A percentile compares a stretch with the other conserved stretches of the same genome.
These are phyloP conservation scores for Anthracocystis setariae DNA, from an alignment of 1,284 basidiomycete species.

Conservation along the genomic window DNA sequence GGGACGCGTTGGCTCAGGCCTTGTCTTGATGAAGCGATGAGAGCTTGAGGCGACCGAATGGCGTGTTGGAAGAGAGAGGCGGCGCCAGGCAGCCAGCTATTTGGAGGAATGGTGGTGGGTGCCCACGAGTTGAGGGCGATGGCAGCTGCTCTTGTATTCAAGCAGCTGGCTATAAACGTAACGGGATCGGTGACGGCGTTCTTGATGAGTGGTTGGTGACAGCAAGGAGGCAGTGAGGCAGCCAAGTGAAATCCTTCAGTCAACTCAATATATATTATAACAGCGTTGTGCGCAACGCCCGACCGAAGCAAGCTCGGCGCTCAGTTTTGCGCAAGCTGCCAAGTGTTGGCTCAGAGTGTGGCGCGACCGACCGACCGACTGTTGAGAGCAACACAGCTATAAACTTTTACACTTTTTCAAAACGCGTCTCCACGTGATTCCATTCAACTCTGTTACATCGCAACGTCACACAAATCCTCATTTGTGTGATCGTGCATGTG, in stretches of 20 bases:
- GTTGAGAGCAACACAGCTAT: constrained; percentile 38
- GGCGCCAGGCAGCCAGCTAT: constrained; percentile 43
- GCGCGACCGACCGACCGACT: constrained; percentile 11
- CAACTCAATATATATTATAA: no score
- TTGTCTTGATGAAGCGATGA: constrained; percentile 4
- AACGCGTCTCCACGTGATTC: constrained; percentile 36
- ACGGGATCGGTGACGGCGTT: constrained; percentile 2
- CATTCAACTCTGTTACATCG: constrained; percentile 11
- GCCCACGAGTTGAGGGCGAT: constrained; percentile 6
- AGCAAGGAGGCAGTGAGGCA: constrained; percentile 7
- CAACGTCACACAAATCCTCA: background rate
- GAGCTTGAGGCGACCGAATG: constrained; percentile 1
- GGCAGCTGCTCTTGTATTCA: constrained; percentile 6
- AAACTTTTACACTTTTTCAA: constrained; percentile 13
- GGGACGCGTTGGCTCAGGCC: background rate
- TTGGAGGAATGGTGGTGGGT: constrained; percentile 27
- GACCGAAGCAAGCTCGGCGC: background rate
- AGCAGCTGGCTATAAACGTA: background rate
- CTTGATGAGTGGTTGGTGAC: constrained; percentile 17
- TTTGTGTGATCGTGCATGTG: no score
- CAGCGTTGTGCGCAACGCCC: background rate
- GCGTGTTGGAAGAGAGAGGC: constrained; percentile 24
- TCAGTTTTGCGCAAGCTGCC: background rate
- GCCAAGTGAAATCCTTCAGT: no score
- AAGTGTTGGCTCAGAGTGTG: constrained; percentile 11